Base-by-base conservation (phyloP, 768 basidiomycete species). In the Candolleomyces eurysporus region DNA sequence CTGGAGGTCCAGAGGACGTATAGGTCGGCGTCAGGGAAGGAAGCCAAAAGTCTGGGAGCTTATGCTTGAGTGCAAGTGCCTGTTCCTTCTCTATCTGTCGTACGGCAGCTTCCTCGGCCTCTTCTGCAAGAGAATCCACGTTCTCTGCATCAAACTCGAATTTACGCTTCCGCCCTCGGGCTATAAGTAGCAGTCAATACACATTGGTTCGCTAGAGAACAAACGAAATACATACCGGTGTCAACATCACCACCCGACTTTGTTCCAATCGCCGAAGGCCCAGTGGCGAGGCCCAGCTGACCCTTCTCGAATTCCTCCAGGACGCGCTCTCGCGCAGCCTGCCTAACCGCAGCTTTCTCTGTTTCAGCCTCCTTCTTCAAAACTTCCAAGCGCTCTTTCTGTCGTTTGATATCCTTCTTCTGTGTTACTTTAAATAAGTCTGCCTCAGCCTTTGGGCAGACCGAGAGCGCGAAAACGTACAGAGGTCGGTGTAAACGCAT, bases 11-110 rank as follows among this genome's bases (percentile, higher is more conserved):
- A 53, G 70, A 79, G 36, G 90, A 79, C 22, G 84, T 76, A 73
- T 91, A 85, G 49, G 84, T 96, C 0, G 96, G 96, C 0, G 96
- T 95, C 26, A 98, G 76, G 0, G 92, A 94, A 2, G 95, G 95
- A 43, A 99, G 80, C 97, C 97, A 99, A 72, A 97, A 99, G 68
- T 97, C 95, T 2, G 97, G 95, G 3, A 98, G 82, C 72, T 98
- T 97, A 62, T 86, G 84, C 61, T 89, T 91, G 60, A 96, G 76
- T 3, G 89, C 84, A 63, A 94, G 94, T 0, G 90, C 89, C 65
- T 92, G 91, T 71, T 97, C 94, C 39, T 82, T 80, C 69, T 94
- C 92, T 51, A 98, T 93, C 67, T 89, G 78, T 36, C 82, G 81
- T 53, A 96, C 76, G 0, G 97, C 97, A 19, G 87, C 88, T 61